Percentiles rank a stretch among this genome's conserved stretches.
These are phyloP conservation scores for Moricandia arvensis DNA, from an alignment of 345 rosid species.

Conservation along the genomic window DNA sequence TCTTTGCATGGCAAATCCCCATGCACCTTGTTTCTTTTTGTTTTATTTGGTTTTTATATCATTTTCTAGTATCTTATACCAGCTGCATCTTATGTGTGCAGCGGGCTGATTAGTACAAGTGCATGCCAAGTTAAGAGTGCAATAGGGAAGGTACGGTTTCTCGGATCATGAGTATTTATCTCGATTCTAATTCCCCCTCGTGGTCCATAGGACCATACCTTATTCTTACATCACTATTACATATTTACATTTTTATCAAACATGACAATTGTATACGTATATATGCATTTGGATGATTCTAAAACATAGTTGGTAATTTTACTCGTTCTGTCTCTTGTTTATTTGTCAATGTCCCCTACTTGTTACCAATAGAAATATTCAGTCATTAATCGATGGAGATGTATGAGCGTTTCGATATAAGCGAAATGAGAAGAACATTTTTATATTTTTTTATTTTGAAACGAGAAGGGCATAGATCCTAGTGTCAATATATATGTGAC, in stretches of 20 bases:
- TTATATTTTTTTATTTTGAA: no score
- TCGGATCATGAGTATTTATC: constrained; percentile 36
- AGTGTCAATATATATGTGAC: not conserved
- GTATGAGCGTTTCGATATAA: constrained; percentile 2
- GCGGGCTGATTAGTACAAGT: constrained; percentile 39
- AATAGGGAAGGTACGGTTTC: constrained; percentile 35
- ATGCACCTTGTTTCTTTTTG: constrained; percentile 14
- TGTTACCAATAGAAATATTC: not conserved
- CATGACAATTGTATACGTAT: not conserved
- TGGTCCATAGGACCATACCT: constrained; percentile 39
- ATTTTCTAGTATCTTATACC: not conserved
- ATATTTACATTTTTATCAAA: constrained; percentile 1
- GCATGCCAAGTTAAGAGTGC: constrained; percentile 35
- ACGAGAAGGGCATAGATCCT: not conserved
- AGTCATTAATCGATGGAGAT: constrained; percentile 19
- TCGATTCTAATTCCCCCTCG: constrained; percentile 29
- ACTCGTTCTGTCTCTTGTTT: not conserved
- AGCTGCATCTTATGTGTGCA: constrained; percentile 18
- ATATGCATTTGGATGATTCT: not conserved
- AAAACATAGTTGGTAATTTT: not conserved
- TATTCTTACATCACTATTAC: constrained; percentile 29
- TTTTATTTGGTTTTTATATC: not conserved
- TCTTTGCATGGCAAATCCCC: constrained; percentile 40
- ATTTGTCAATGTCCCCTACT: constrained; percentile 15
- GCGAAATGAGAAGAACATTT: no score